Base-by-base conservation (phyloP, 257 asterid genomes). In the Solanum pinnatisectum region DNA sequence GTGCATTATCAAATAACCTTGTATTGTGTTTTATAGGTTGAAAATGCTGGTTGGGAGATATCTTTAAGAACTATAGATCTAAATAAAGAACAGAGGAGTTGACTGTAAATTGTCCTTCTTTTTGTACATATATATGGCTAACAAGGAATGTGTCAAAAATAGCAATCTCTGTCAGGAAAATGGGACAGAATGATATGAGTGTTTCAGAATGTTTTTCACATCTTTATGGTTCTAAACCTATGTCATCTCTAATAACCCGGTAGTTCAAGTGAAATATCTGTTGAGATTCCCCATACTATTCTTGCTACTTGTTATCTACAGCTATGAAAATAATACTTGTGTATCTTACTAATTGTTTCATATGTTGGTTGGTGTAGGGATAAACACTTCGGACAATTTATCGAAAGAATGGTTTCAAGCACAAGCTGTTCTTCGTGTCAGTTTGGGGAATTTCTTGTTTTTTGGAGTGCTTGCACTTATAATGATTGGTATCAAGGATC, bases 361-460 rank as follows among this genome's bases (percentile, higher is more conserved):
- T 87, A 60, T 70, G 15, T 12, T 88, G 82, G 52, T 68, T 85
- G 89, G 82, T 65, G 88, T 91, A 96, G 99, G 99, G 99, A 94
- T 96, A 91, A 94, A 93, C 85, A 91, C 96, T 86, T 94, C 98
- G 6, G 94, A 93, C 39, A 89, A 89, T 84, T 97, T 93, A 20
- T 78, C 98, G 15, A 89, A 95, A 10, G 98, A 94, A 92, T 97
- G 94, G 95, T 97, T 88, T 90, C 98, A 97, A 90, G 87, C 93
- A 85, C 98, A 97, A 90, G 98, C 98, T 6, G 99, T 97, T 89
- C 98, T 97, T 86, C 99, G 99, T 83, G 99, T 95, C 85, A 95
- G 99, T 96, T 86, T 97, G 91, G 99, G 99, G 91, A 97, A 94
- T 90, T 97, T 93, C 94, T 90, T 97, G 92, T 96, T 97, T 91